These are phyloP conservation scores for Chaetoceros tenuissimus DNA, from an alignment of 108 stramenopile genomes.

Conservation along the genomic window DNA sequence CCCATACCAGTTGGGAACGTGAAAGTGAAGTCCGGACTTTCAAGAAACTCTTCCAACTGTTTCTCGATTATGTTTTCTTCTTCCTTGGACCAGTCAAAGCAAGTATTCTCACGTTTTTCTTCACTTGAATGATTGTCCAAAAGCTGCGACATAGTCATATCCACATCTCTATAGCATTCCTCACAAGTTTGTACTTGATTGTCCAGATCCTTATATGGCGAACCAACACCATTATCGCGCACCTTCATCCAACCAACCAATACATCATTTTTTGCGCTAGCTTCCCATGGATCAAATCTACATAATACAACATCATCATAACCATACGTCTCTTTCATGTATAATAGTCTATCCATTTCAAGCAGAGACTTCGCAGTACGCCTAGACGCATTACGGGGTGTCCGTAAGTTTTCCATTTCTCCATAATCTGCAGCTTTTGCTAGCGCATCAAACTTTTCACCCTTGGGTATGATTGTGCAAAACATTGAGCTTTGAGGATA, in stretches of 20 bases:
- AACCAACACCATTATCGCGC: conserved; percentile 1
- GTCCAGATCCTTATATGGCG: conserved; percentile 1
- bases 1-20: conserved; percentile 46
- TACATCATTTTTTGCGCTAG: conserved; percentile 70
- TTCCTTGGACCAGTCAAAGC: conserved; percentile 52
- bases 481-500: conserved; percentile 61
- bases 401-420: conserved; percentile 30
- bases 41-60: conserved; percentile 29
- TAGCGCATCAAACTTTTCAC: conserved; percentile 49
- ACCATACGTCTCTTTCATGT: conserved; percentile 25
- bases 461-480: conserved; percentile 18
- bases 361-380: conserved; percentile 66
- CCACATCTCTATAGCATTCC: conserved; percentile 32
- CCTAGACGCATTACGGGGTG: conserved; percentile 46
- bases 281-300: conserved; percentile 61
- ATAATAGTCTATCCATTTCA: conserved; percentile 59
- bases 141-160: conserved; percentile 30
- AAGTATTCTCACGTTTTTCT: conserved; percentile 9
- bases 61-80: conserved; percentile 38
- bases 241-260: conserved; percentile 42
- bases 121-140: conserved; percentile 6
- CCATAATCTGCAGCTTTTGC: conserved; percentile 70
- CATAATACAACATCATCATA: conserved; percentile 35
- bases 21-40: conserved; percentile 1
- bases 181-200: conserved; percentile 3